Evolutionary conservation across 345 rosid species (phyloP), one percentile per base, ranked within the genome.

Genomic region (Dipteronia sinensis): DNA sequence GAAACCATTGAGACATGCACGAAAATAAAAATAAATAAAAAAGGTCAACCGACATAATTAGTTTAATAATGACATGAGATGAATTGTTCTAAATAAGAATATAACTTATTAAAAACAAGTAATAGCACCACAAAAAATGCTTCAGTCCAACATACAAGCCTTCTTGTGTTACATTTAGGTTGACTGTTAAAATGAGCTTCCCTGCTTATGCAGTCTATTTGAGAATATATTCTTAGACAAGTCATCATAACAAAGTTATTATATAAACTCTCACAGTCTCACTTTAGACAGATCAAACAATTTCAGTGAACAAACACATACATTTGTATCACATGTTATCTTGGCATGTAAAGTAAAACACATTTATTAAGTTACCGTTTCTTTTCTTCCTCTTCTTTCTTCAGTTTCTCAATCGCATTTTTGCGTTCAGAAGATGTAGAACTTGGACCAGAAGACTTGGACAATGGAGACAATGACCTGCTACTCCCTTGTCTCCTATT

Each of bases 371-470:
- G 65, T 64, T 82, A 87, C 94, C 92, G 84, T 53, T 87, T 91
- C 82, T 85, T 91, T 11, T 87, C 86, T 78, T 88, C 88, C 66
- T 83, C 88, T 65, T 89, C 93, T 81, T 85, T 90, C 79, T 85
- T 88, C 59, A 76, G 69, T 68, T 80, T 87, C 68, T 82, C 81
- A 31, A 73, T 65, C 29, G 83, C 84, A 77, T 17, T 69, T 67
- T 71, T 85, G 65, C 78, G 87, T 56, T 89, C 91, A 6, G 69
- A 40, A 2, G 81, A 47, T 4, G 79, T 70, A 66, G 58, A 76
- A 68, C 79, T 77, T 6, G 85, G 83, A 76, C 82, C 85, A 51
- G 58, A 77, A 73, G 90, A 64, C 73, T 73, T 77, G 71, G 89
- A 76, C 1, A 84, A 67, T 20, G 90, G 89, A 82, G 94, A 92